phyloP scores from a whole-genome alignment of 192 early-diverging fungal genomes.

The Gamsiella multidivaricata region DNA sequence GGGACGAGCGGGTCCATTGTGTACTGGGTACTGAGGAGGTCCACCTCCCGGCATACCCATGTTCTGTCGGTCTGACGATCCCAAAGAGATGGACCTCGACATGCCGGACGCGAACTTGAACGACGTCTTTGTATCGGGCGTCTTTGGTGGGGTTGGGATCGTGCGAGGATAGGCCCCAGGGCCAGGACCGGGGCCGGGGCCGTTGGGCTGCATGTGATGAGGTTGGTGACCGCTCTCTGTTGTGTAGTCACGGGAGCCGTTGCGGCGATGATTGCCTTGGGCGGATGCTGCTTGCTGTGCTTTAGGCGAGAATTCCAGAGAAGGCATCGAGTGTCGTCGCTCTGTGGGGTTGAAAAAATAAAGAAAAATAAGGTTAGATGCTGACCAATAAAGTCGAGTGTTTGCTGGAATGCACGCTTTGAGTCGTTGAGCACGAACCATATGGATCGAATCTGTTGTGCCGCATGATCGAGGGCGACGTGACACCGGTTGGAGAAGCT shows the following conservation, averaged over 20 bases:
- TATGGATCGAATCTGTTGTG: slow-evolving; percentile 48
- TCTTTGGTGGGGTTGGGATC: slow-evolving; percentile 49
- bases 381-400: background rate
- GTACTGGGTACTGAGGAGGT: slow-evolving; percentile 12
- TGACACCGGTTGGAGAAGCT: slow-evolving; percentile 38
- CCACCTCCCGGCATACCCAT: slow-evolving; percentile 4
- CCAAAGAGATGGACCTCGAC: slow-evolving; percentile 40
- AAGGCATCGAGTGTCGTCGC: slow-evolving; percentile 51
- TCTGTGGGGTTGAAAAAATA: slow-evolving; percentile 6
- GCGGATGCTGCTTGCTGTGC: slow-evolving; percentile 10
- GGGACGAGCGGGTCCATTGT: slow-evolving; percentile 26
- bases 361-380: slow-evolving; percentile 19
- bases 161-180: slow-evolving; percentile 27
- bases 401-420: background rate
- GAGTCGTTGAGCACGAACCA: slow-evolving; percentile 15
- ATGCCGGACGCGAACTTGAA: slow-evolving; percentile 41
- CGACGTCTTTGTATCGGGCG: slow-evolving; percentile 35
- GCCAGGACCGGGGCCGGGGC: slow-evolving; percentile 13
- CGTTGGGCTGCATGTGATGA: slow-evolving; percentile 22
- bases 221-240: slow-evolving; percentile 7
- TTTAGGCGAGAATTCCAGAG: slow-evolving; percentile 48
- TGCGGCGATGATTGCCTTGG: slow-evolving; percentile 23
- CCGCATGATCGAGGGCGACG: slow-evolving; percentile 29
- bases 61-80: slow-evolving; percentile 25
- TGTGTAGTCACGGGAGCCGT: slow-evolving; percentile 35